Evolutionary conservation across 1,139 yeast genomes (phyloP), one percentile per base, ranked within the genome.

Genomic region (Candida glucosophila): DNA sequence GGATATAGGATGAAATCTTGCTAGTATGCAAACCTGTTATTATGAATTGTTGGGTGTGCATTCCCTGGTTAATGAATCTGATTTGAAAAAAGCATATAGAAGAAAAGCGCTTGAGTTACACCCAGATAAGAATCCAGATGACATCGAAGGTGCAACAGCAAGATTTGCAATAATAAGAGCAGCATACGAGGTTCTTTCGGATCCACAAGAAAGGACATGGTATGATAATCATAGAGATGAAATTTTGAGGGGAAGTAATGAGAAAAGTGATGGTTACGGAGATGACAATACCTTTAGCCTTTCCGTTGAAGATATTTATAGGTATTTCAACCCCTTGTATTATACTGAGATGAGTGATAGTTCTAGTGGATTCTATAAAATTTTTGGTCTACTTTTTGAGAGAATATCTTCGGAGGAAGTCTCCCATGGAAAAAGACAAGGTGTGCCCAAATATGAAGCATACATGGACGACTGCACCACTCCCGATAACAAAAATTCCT

Each of bases 151-250:
- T 31, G 92, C 96, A 3, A 86, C 95, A 1, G 72, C 67, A 23
- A 59, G 72, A 30, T 90, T 90, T 56, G 78, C 94, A 6, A 68
- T 76, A 34, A 77, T 90, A 4, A 70, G 94, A 44, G 75, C 90
- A 2, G 98, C 98, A 0, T 90, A 88, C 50, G 97, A 90, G 46
- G 85, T 88, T 2, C 57, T 90, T 10, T 72, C 83, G 9, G 96
- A 90, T 50, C 79, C 95, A 0, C 94, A 86, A 41, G 97, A 90
- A 46, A 61, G 98, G 36, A 81, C 94, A 2, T 90, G 97, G 97
- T 90, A 90, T 44, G 97, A 90, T 46, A 63, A 83, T 0, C 96
- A 88, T 49, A 79, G 77, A 47, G 63, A 66, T n/a, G 83, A 74
- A 49, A 82, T 76, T 20, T 54, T 76, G 31, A 60, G 72, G 36